Evolutionary conservation across 2,329 filamentous ascomycete species (phyloP).

Genomic region (Nemania sp.): DNA sequence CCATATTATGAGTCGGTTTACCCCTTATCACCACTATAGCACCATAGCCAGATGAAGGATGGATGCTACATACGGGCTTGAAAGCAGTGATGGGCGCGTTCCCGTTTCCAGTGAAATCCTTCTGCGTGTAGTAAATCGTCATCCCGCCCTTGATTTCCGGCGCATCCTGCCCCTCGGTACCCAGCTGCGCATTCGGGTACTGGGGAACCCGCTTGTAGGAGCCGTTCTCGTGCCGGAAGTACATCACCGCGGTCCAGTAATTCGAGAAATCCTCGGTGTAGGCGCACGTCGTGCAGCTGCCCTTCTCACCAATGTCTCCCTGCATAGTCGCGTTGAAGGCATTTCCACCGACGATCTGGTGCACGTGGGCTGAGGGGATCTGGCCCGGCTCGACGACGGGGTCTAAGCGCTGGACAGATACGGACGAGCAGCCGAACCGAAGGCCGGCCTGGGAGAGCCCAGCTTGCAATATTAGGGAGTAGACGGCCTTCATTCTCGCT

Average conservation of each 20-base stretch:
- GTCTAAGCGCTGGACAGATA: slow-evolving; percentile 50
- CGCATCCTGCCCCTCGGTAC: slow-evolving; percentile 40
- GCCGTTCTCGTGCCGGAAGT: slow-evolving; percentile 50
- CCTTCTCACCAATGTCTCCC: slow-evolving; percentile 47
- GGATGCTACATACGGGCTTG: slow-evolving; percentile 51
- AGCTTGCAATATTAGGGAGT: slow-evolving; percentile 38
- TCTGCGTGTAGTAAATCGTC: slow-evolving; percentile 52
- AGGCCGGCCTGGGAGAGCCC: slow-evolving; percentile 48
- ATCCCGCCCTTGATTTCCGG: slow-evolving; percentile 49
- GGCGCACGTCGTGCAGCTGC: slow-evolving; percentile 49
- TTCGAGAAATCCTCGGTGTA: slow-evolving; percentile 51
- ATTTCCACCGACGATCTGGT: slow-evolving; percentile 51
- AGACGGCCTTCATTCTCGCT: slow-evolving; percentile 30
- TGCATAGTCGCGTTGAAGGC: slow-evolving; percentile 50
- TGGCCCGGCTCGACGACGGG: slow-evolving; percentile 49
- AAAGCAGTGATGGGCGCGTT: slow-evolving; percentile 59
- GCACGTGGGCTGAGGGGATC: slow-evolving; percentile 49
- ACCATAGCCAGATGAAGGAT: not conserved
- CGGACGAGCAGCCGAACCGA: slow-evolving; percentile 49
- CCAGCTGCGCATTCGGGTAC: slow-evolving; percentile 41
- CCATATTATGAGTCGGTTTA: not conserved
- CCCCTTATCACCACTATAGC: not conserved
- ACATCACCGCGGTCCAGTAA: slow-evolving; percentile 51
- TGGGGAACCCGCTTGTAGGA: slow-evolving; percentile 50
- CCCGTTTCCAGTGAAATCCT: slow-evolving; percentile 47